phyloP scores from a whole-genome alignment of 306 rosid genomes.

The Astragalus glycyphyllos region DNA sequence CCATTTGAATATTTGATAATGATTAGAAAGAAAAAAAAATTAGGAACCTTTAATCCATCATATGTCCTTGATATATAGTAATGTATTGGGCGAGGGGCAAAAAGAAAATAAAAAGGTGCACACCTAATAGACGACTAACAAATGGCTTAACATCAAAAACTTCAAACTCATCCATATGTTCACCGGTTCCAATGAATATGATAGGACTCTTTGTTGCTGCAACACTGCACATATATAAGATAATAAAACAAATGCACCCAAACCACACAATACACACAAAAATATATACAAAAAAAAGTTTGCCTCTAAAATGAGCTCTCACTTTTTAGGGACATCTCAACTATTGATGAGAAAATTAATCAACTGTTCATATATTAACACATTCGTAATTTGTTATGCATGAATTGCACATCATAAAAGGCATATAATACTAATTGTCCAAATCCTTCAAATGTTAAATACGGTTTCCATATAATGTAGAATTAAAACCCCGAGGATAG shows the following conservation, averaged over 20 bases:
- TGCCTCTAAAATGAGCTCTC: not conserved
- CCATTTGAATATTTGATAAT: conserved; percentile 25
- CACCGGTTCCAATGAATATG: conserved; percentile 84
- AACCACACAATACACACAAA: conserved; percentile 13
- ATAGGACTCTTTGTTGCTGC: conserved; percentile 95
- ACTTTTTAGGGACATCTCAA: not conserved
- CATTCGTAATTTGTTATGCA: not conserved
- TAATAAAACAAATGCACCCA: conserved; percentile 35
- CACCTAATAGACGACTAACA: conserved; percentile 85
- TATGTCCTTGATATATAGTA: conserved; percentile 13
- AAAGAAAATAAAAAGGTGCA: conserved; percentile 14
- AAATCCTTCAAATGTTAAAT: conserved; percentile 23
- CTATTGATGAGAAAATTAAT: not conserved
- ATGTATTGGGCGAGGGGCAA: not conserved
- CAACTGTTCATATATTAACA: not conserved
- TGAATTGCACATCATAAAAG: conserved; percentile 8
- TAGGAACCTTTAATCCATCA: conserved; percentile 18
- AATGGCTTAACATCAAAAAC: conserved; percentile 81
- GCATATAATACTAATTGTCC: conserved; percentile 21
- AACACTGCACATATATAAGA: conserved; percentile 56
- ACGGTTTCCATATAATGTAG: conserved; percentile 5
- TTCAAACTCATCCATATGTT: conserved; percentile 89
- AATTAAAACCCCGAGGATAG: conserved; percentile 21
- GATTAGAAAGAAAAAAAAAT: conserved; percentile 9
- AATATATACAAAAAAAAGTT: not conserved